phyloP scores from a whole-genome alignment of 192 early-diverging fungal genomes.

The Mortierella claussenii region DNA sequence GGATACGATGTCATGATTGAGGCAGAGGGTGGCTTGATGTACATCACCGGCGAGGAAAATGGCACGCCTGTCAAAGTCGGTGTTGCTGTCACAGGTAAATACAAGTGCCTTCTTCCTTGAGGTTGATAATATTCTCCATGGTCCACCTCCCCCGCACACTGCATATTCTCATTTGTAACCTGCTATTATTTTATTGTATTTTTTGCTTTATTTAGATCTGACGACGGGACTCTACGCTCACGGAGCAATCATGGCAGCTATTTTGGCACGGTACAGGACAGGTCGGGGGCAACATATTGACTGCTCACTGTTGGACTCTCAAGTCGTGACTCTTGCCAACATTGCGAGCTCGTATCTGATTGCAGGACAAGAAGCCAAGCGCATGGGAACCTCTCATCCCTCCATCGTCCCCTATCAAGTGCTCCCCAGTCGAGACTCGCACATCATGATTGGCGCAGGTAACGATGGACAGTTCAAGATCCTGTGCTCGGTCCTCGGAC shows the following conservation, averaged over 20 bases:
- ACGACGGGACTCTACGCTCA: slow-evolving; percentile 84
- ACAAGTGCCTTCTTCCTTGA: not conserved
- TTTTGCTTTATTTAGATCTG: slow-evolving; percentile 57
- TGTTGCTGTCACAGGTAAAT: slow-evolving; percentile 90
- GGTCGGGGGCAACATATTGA: slow-evolving; percentile 88
- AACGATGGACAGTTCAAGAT: slow-evolving; percentile 87
- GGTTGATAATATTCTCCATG: not conserved
- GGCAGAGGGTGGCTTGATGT: slow-evolving; percentile 94
- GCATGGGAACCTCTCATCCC: slow-evolving; percentile 90
- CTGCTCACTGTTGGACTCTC: slow-evolving; percentile 87
- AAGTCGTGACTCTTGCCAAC: slow-evolving; percentile 90
- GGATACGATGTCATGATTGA: slow-evolving; percentile 94
- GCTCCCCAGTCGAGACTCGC: slow-evolving; percentile 79
- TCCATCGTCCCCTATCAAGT: slow-evolving; percentile 95
- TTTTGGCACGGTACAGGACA: slow-evolving; percentile 73
- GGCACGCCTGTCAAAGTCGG: slow-evolving; percentile 93
- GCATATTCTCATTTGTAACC: too few species aligned
- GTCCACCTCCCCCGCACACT: not conserved
- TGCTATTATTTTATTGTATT: not conserved
- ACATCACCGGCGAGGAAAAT: slow-evolving; percentile 91
- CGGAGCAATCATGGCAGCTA: slow-evolving; percentile 89
- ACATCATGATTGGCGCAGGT: slow-evolving; percentile 90
- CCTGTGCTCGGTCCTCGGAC: slow-evolving; percentile 67
- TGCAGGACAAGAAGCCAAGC: slow-evolving; percentile 78
- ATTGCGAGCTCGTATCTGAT: slow-evolving; percentile 90